These are phyloP conservation scores for Pichia sp. DNA, from an alignment of 1,139 yeast genomes.

Conservation along the genomic window DNA sequence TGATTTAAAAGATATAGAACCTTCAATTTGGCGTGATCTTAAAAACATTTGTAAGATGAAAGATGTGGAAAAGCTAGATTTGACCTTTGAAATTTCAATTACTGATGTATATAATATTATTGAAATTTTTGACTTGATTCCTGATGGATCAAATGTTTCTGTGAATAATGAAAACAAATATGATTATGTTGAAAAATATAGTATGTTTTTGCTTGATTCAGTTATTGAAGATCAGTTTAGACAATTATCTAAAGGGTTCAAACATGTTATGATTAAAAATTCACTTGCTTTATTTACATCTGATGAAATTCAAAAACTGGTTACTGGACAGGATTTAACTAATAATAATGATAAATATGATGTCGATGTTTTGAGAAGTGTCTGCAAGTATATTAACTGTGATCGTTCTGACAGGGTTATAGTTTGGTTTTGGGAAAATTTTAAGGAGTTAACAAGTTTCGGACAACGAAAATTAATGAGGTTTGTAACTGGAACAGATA, in stretches of 20 bases:
- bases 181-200: slow-evolving; percentile 57
- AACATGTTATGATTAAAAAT: slow-evolving; percentile 71
- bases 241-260: slow-evolving; percentile 65
- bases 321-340: slow-evolving; percentile 70
- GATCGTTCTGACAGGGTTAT: slow-evolving; percentile 40
- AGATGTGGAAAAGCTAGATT: slow-evolving; percentile 37
- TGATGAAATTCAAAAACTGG: slow-evolving; percentile 69
- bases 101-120: slow-evolving; percentile 37
- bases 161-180: slow-evolving; percentile 56
- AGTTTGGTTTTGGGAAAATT: slow-evolving; percentile 82
- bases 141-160: slow-evolving; percentile 45
- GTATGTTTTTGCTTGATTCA: slow-evolving; percentile 51
- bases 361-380: slow-evolving; percentile 56
- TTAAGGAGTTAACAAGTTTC: slow-evolving; percentile 39
- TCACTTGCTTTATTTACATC: slow-evolving; percentile 73
- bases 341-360: slow-evolving; percentile 41
- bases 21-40: slow-evolving; percentile 57
- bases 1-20: slow-evolving; percentile 65
- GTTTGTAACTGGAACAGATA: slow-evolving; percentile 85
- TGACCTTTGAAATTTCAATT: slow-evolving; percentile 44
- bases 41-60: slow-evolving; percentile 40
- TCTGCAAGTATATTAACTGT: slow-evolving; percentile 72
- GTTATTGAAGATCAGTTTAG: slow-evolving; percentile 49
- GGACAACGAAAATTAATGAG: slow-evolving; percentile 59
- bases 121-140: slow-evolving; percentile 44